phyloP scores from a whole-genome alignment of 306 rosid genomes.

The Vigna unguiculata region DNA sequence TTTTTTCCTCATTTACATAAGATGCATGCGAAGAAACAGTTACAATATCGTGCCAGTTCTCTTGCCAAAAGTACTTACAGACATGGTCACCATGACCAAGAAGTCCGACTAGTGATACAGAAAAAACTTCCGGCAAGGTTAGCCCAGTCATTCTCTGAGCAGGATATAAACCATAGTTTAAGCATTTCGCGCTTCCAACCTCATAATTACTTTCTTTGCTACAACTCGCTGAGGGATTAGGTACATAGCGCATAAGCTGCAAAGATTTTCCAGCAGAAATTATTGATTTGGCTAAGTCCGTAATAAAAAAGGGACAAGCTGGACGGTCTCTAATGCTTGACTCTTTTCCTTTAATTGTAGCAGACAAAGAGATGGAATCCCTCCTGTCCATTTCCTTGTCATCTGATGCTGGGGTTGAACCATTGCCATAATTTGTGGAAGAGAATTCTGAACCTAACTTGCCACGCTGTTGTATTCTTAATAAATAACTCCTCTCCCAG shows the following conservation, averaged over 20 bases:
- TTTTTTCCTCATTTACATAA: constrained; percentile 42
- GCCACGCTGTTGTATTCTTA: constrained; percentile 57
- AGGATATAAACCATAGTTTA: constrained; percentile 50
- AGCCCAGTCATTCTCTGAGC: constrained; percentile 67
- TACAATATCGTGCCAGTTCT: constrained; percentile 49
- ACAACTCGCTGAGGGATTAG: constrained; percentile 49
- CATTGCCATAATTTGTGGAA: constrained; percentile 41
- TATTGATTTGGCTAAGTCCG: constrained; percentile 78
- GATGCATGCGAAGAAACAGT: constrained; percentile 47
- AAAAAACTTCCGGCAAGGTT: constrained; percentile 83
- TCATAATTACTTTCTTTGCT: constrained; percentile 61
- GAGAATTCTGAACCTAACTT: constrained; percentile 54
- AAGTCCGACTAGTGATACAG: constrained; percentile 83
- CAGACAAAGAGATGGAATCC: constrained; percentile 57
- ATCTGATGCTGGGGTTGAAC: constrained; percentile 46
- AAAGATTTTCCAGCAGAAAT: constrained; percentile 95
- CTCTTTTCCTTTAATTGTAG: constrained; percentile 64
- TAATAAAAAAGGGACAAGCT: constrained; percentile 82
- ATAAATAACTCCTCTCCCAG: constrained; percentile 95
- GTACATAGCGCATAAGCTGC: constrained; percentile 84
- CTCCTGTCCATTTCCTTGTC: constrained; percentile 59
- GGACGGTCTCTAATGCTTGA: constrained; percentile 51
- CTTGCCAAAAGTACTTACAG: constrained; percentile 66
- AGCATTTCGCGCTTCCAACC: constrained; percentile 52
- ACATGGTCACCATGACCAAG: constrained; percentile 87